phyloP scores from a whole-genome alignment of 495 filamentous ascomycete species.

The Podospora pseudoanserina region DNA sequence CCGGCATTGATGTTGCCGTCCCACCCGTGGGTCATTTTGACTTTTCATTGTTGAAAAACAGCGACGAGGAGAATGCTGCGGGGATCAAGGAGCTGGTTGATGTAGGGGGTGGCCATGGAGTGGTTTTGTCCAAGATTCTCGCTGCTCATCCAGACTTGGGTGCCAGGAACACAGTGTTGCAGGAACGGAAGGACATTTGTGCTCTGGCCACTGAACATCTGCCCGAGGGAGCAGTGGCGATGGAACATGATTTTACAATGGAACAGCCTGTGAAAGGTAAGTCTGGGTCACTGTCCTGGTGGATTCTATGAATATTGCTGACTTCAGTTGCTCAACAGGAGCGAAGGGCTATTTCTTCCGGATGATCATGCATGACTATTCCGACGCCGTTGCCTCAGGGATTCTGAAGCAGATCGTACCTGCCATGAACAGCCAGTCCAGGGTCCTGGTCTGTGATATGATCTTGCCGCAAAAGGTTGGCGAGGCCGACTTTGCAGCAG shows the following conservation, averaged over 20 bases:
- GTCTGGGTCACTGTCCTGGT: not conserved
- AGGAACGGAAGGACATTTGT: conserved; percentile 20
- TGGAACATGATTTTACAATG: conserved; percentile 22
- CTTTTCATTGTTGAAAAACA: conserved; percentile 18
- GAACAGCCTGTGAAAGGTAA: conserved; percentile 22
- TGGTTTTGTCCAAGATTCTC: conserved; percentile 24
- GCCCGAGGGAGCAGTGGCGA: conserved; percentile 13
- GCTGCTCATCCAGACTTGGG: conserved; percentile 12
- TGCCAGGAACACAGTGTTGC: conserved; percentile 16
- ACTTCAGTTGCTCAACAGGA: not conserved
- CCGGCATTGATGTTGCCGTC: conserved; percentile 25
- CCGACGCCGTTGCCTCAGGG: conserved; percentile 34
- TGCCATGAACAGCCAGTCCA: conserved; percentile 34
- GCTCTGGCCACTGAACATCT: conserved; percentile 16
- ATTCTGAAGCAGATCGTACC: conserved; percentile 44
- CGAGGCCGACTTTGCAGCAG: conserved; percentile 13
- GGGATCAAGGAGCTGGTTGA: conserved; percentile 23
- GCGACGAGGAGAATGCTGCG: conserved; percentile 12
- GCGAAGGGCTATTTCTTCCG: conserved; percentile 45
- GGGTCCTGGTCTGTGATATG: conserved; percentile 31
- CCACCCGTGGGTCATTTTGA: conserved; percentile 24
- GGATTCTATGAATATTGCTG: not conserved
- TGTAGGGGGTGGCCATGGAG: conserved; percentile 22
- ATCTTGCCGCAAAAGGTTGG: conserved; percentile 27
- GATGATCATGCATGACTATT: conserved; percentile 52